phyloP scores from a whole-genome alignment of 495 filamentous ascomycete genomes.

The Neurospora cerealis region DNA sequence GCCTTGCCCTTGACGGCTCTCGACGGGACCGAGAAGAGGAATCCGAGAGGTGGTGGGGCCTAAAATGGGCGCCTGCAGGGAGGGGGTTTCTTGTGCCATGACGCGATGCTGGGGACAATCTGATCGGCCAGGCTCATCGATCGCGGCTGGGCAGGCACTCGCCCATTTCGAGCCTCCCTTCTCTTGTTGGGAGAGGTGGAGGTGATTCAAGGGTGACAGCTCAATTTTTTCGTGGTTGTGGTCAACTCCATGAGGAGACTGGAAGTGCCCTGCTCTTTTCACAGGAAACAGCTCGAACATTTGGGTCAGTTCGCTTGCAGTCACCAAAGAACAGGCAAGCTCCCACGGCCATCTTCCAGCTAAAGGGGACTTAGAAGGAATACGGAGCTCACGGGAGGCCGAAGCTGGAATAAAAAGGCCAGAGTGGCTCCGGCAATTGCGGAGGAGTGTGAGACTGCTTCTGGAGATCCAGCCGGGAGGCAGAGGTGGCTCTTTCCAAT shows the following conservation, averaged over 20 bases:
- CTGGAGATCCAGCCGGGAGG: background rate
- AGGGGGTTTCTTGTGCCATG: background rate
- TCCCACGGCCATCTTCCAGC: background rate
- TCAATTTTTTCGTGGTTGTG: background rate
- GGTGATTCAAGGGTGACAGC: background rate
- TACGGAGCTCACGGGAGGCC: background rate
- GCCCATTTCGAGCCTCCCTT: background rate
- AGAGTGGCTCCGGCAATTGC: background rate
- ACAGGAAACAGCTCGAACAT: background rate
- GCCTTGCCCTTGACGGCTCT: background rate
- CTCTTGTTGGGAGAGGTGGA: background rate
- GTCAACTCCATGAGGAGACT: background rate
- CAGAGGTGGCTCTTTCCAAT: background rate
- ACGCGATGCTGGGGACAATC: background rate
- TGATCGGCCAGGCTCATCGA: background rate
- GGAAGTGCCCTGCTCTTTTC: background rate
- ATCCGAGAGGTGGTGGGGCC: background rate
- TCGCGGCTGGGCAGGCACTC: background rate
- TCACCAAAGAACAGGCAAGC: background rate
- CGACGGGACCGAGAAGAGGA: background rate
- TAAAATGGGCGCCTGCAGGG: background rate
- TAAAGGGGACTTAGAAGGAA: background rate
- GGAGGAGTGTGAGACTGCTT: background rate
- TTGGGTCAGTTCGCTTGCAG: background rate
- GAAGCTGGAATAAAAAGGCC: background rate